A percentile compares a stretch with the other conserved stretches of the same genome.
These are phyloP conservation scores for Dryadomyces sulphureus DNA, from an alignment of 2,329 filamentous ascomycete genomes.

Conservation along the genomic window DNA sequence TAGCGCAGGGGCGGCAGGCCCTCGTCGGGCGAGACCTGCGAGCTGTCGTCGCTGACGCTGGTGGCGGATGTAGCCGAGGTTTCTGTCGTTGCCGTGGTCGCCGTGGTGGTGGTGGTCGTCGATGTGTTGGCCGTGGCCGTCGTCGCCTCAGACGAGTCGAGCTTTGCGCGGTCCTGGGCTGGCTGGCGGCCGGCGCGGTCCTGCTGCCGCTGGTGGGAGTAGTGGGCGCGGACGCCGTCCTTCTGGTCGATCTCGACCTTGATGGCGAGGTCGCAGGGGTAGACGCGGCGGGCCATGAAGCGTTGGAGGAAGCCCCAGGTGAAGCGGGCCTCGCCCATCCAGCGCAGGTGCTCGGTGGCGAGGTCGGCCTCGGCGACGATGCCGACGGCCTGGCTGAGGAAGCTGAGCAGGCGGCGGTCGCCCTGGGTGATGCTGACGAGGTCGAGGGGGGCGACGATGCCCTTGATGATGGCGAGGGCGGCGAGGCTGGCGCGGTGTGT, in stretches of 20 bases:
- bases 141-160: slow-evolving; percentile 2
- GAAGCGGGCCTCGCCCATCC: slow-evolving; percentile 82
- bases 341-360: slow-evolving; percentile 77
- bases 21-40: neutral
- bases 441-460: slow-evolving; percentile 69
- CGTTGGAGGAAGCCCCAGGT: slow-evolving; percentile 71
- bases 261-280: slow-evolving; percentile 78
- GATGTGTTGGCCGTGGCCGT: neutral
- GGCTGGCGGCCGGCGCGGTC: neutral
- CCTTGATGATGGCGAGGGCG: slow-evolving; percentile 76
- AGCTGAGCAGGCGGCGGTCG: slow-evolving; percentile 59
- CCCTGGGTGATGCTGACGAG: slow-evolving; percentile 80
- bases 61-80: neutral
- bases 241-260: slow-evolving; percentile 74
- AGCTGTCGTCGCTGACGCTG: neutral
- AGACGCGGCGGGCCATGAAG: slow-evolving; percentile 60
- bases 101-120: neutral
- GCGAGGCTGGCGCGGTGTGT: slow-evolving; percentile 61
- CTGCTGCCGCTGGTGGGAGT: slow-evolving; percentile 20
- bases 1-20: slow-evolving; percentile 60
- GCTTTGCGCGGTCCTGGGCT: slow-evolving; percentile 1
- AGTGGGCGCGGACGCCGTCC: slow-evolving; percentile 56
- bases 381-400: slow-evolving; percentile 79
- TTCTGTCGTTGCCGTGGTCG: neutral
- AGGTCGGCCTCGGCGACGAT: slow-evolving; percentile 84